phyloP scores from a whole-genome alignment of 228 moss, liverwort and hornwort genomes.

The Sphagnum magellanicum region DNA sequence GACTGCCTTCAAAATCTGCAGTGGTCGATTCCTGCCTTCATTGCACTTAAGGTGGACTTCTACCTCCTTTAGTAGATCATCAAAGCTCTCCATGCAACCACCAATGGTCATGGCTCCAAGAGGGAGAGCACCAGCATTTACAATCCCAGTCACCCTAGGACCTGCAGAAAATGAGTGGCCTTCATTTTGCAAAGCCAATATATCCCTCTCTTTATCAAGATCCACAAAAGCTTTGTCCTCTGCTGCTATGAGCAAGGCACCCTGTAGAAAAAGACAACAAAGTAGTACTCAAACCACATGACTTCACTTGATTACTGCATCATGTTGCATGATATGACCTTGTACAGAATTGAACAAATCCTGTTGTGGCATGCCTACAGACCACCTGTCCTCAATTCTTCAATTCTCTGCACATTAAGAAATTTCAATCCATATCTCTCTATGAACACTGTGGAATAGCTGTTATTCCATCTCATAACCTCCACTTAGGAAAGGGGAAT shows the following conservation, averaged over 20 bases:
- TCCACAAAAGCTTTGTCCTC: slow-evolving; percentile 18
- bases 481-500: no score
- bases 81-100: slow-evolving; percentile 14
- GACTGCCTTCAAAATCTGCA: slow-evolving; percentile 15
- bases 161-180: slow-evolving; percentile 1
- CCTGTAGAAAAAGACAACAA: slow-evolving; percentile 14
- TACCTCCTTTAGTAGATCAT: slow-evolving; percentile 10
- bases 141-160: not conserved
- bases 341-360: not conserved
- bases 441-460: not conserved
- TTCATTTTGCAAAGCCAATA: slow-evolving; percentile 12
- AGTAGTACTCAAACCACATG: slow-evolving; percentile 1
- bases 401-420: slow-evolving; percentile 4
- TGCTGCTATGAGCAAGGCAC: slow-evolving; percentile 24
- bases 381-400: slow-evolving; percentile 12
- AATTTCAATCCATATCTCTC: not conserved
- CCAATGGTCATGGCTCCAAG: slow-evolving; percentile 7
- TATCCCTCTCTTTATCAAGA: slow-evolving; percentile 13
- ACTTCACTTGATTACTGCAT: not conserved
- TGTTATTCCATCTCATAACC: no score
- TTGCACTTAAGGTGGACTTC: slow-evolving; percentile 9
- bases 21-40: slow-evolving; percentile 1
- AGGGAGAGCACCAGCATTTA: not conserved
- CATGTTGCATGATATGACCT: slow-evolving; percentile 1
- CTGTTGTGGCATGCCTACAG: not conserved